Conservation (phyloP, 768 basidiomycete genomes). For the Inosperma sp. region DNA sequence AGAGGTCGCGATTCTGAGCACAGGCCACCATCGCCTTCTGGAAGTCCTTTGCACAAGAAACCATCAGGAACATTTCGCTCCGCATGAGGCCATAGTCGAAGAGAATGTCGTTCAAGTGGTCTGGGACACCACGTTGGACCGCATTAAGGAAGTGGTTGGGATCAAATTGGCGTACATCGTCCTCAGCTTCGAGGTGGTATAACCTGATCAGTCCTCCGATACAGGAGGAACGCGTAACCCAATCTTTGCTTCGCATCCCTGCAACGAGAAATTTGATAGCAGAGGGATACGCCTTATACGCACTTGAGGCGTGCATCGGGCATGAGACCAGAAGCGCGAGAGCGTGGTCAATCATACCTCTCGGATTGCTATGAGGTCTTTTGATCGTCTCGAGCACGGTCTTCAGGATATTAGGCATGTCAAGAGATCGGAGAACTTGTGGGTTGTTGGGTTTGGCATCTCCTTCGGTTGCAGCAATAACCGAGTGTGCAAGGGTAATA, state of each 20-base stretch:
- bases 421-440: slow-evolving; percentile 35
- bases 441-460: slow-evolving; percentile 36
- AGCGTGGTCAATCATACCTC: slow-evolving; percentile 47
- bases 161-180: slow-evolving; percentile 45
- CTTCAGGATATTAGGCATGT: slow-evolving; percentile 42
- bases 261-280: slow-evolving; percentile 51
- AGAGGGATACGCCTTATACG: slow-evolving; percentile 41
- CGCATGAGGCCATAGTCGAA: slow-evolving; percentile 43
- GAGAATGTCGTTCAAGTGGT: slow-evolving; percentile 42
- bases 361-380: slow-evolving; percentile 32
- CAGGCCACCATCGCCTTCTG: slow-evolving; percentile 51
- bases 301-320: slow-evolving; percentile 41
- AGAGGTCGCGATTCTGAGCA: slow-evolving; percentile 45
- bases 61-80: slow-evolving; percentile 45
- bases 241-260: slow-evolving; percentile 50
- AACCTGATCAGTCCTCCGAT: slow-evolving; percentile 53
- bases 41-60: slow-evolving; percentile 39
- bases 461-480: slow-evolving; percentile 41
- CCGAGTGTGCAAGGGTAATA: slow-evolving; percentile 48
- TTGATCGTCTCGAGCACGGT: slow-evolving; percentile 39
- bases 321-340: slow-evolving; percentile 42
- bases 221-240: slow-evolving; percentile 46
- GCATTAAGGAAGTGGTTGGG: slow-evolving; percentile 43
- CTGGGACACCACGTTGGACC: slow-evolving; percentile 40
- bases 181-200: slow-evolving; percentile 38